These are phyloP conservation scores for Cryphonectria carpinicola DNA, from an alignment of 2,329 filamentous ascomycete genomes.

Conservation along the genomic window DNA sequence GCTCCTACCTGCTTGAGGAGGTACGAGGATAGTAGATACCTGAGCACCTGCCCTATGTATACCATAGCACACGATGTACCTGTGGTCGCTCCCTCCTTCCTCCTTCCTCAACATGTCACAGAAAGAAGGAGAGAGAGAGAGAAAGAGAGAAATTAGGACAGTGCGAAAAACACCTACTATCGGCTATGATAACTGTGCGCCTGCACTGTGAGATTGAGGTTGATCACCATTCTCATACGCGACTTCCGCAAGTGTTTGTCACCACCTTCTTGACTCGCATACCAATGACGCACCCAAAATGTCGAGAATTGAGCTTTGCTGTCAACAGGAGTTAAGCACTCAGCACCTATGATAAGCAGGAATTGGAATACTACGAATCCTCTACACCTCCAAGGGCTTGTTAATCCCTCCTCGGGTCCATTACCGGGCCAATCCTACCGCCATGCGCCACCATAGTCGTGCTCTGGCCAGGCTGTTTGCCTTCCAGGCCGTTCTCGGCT, in stretches of 20 bases:
- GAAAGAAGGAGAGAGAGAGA: too few species aligned
- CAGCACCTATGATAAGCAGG: background rate
- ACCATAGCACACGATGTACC: background rate
- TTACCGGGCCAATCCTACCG: background rate
- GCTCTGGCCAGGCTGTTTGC: conserved; percentile 19
- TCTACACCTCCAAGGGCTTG: background rate
- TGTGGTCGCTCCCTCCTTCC: background rate
- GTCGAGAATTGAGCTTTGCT: background rate
- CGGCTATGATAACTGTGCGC: background rate
- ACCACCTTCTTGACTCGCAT: background rate
- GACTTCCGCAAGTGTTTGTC: background rate
- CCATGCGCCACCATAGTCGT: conserved; percentile 27
- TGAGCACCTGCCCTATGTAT: background rate
- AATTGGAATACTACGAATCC: too few species aligned
- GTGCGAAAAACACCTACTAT: background rate
- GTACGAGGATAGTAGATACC: background rate
- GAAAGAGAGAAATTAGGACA: background rate
- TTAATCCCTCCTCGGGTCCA: background rate
- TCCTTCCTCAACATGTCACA: background rate
- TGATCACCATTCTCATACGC: background rate
- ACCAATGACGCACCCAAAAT: background rate
- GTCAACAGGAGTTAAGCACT: background rate
- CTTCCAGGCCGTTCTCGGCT: conserved; percentile 20
- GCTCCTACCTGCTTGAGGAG: too few species aligned
- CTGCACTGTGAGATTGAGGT: background rate